phyloP scores from a whole-genome alignment of 2,329 filamentous ascomycete genomes.

The Hypoxylon sp. region DNA sequence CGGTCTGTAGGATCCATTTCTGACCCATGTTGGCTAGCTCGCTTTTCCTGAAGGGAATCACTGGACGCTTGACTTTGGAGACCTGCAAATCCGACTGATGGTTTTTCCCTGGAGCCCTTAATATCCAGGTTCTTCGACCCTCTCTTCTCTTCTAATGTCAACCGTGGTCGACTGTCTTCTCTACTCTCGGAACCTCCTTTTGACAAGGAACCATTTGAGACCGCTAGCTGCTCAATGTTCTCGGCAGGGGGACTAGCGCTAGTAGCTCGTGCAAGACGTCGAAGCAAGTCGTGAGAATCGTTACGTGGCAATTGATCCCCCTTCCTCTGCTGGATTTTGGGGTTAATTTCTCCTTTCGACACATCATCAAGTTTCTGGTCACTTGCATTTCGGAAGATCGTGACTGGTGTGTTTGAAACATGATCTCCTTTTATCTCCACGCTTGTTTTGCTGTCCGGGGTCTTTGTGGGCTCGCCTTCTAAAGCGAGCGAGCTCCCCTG shows the following conservation, averaged over 20 bases:
- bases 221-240: constrained; percentile 27
- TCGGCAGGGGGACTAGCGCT: constrained; percentile 58
- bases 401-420: constrained; percentile 13
- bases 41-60: constrained; percentile 63
- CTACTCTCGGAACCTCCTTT: constrained; percentile 32
- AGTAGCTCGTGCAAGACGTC: constrained; percentile 61
- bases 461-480: constrained; percentile 11
- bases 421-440: constrained; percentile 8
- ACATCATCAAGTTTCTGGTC: constrained; percentile 20
- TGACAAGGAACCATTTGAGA: constrained; percentile 17
- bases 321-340: constrained; percentile 26
- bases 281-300: constrained; percentile 63
- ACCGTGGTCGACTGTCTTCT: constrained; percentile 38
- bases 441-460: constrained; percentile 11
- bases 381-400: constrained; percentile 15
- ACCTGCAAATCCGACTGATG: constrained; percentile 61
- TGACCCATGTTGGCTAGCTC: constrained; percentile 60
- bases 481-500: constrained; percentile 21
- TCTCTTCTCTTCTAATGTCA: constrained; percentile 39
- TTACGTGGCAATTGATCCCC: constrained; percentile 45
- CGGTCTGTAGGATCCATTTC: constrained; percentile 67
- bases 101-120: constrained; percentile 50
- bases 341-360: constrained; percentile 32
- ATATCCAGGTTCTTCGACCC: constrained; percentile 39
- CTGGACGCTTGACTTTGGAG: constrained; percentile 58